A percentile compares a stretch with the other conserved stretches of the same genome.
Conservation (phyloP, 306 rosid genomes). For the Corylus heterophylla region DNA sequence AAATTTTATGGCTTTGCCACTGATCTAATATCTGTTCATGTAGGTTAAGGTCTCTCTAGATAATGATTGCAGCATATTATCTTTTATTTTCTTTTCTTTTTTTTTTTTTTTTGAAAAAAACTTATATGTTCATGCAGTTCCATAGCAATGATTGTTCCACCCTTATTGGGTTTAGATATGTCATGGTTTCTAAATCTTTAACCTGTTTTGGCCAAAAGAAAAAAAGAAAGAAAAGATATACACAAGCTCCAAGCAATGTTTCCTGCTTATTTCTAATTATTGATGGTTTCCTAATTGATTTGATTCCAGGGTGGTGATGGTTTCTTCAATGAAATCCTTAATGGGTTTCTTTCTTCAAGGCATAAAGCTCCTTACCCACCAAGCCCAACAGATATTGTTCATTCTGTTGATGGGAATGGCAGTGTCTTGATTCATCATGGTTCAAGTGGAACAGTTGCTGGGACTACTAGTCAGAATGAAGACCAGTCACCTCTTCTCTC, state of each 20-base stretch:
- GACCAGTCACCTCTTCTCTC: constrained; percentile 67
- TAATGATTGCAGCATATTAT: too few species aligned
- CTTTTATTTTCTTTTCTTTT: too few species aligned
- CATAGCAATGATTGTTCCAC: not conserved
- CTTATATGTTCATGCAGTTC: too few species aligned
- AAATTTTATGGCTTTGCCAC: too few species aligned
- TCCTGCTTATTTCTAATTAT: constrained; percentile 16
- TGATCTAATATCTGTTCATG: not conserved
- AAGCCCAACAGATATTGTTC: constrained; percentile 64
- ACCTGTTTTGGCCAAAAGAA: too few species aligned
- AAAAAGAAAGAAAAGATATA: not conserved
- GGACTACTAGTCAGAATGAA: constrained; percentile 41
- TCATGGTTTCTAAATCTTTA: too few species aligned
- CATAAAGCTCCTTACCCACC: constrained; percentile 81
- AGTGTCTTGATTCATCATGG: constrained; percentile 36
- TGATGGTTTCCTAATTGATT: constrained; percentile 33
- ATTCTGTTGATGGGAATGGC: constrained; percentile 37
- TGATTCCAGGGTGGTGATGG: constrained; percentile 95
- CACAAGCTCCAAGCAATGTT: constrained; percentile 21
- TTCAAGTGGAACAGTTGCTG: constrained; percentile 42
- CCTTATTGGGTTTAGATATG: too few species aligned
- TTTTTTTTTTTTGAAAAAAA: too few species aligned
- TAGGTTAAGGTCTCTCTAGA: not conserved
- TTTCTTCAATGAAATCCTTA: constrained; percentile 95
- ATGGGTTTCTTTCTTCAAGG: constrained; percentile 88